Percentiles rank a stretch among this genome's conserved stretches.
These are phyloP conservation scores for Thelonectria blattea DNA, from an alignment of 2,329 filamentous ascomycete species.

Conservation along the genomic window DNA sequence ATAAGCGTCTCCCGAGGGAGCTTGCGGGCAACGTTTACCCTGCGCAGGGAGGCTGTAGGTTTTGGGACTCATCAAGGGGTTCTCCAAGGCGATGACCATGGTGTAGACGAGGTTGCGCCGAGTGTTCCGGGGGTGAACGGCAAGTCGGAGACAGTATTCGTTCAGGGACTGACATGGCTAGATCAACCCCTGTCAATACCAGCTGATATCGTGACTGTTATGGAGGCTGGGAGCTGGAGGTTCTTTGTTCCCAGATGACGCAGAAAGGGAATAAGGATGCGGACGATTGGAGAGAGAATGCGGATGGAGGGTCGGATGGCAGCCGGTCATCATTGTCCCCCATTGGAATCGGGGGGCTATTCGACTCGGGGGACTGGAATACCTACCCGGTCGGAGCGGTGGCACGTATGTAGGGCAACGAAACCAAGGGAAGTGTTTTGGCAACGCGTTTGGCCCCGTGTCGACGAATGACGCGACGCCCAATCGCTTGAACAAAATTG, in stretches of 20 bases:
- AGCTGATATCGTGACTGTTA: neutral
- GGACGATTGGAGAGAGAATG: slow-evolving; percentile 1
- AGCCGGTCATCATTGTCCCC: slow-evolving; percentile 22
- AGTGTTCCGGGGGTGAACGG: too few relatives aligned
- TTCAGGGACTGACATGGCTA: neutral
- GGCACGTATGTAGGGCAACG: slow-evolving; percentile 13
- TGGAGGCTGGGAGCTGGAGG: slow-evolving; percentile 9
- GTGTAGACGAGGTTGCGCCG: too few relatives aligned
- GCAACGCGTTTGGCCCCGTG: neutral
- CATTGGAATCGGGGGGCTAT: slow-evolving; percentile 14
- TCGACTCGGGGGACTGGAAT: slow-evolving; percentile 22
- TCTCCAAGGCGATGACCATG: too few relatives aligned
- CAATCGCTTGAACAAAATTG: neutral
- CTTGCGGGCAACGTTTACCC: neutral
- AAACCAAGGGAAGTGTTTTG: slow-evolving; percentile 16
- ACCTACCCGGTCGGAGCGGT: too few relatives aligned
- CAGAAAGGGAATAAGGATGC: slow-evolving; percentile 5
- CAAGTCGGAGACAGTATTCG: too few relatives aligned
- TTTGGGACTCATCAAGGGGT: neutral
- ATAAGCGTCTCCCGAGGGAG: neutral
- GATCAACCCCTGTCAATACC: neutral
- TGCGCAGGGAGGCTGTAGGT: neutral
- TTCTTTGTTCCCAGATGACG: slow-evolving; percentile 28
- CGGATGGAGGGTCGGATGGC: slow-evolving; percentile 11
- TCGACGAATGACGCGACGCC: neutral